Evolutionary conservation across 2,329 filamentous ascomycete genomes (phyloP), one percentile per base, ranked within the genome.

Genomic region (Xylariaceae sp.): DNA sequence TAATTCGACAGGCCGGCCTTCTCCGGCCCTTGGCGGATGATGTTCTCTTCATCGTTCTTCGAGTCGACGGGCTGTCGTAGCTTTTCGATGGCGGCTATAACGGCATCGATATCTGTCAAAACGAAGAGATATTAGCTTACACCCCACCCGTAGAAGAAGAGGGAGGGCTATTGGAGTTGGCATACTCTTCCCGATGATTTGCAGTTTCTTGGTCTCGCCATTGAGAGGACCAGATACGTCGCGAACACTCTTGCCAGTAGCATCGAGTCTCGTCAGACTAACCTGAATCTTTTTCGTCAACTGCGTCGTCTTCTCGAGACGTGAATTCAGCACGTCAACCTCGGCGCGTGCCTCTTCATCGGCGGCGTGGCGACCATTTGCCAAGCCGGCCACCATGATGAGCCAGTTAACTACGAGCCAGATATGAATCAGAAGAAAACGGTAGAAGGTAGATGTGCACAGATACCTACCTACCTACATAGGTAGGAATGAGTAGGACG

Each of bases 231-330:
- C 90, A 53, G 95, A 91, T 8, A 95, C 91, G 67, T 96, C 89
- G 66, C 90, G 87, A 26, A 97, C 91, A 57, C 88, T 91, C 73
- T 91, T 90, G 19, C 92, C 94, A 51, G 89, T 95, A 39, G 86
- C 84, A 65, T 97, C 91, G 35, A 99, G 78, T 53, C 91, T 83
- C 39, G 84, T 82, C 62, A 96, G 80, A 50, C 89, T 95, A 31
- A 88, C 87, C 72, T 95, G 88, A 53, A 99, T 96, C 77, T 95
- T 96, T 76, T 94, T 96, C 34, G 91, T 96, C 69, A 97, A 80
- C 67, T 90, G 84, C 57, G 91, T 87, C 64, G 95, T 95, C 80
- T 96, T 97, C 65, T 95, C 90, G 59, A 97, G 83, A 40, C 84
- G 78, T 51, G 84, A 87, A 64, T 85, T 86, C 47, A 88, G 75